Conservation (phyloP, 169 alveolate genomes). For the Plasmodium chabaudi region DNA sequence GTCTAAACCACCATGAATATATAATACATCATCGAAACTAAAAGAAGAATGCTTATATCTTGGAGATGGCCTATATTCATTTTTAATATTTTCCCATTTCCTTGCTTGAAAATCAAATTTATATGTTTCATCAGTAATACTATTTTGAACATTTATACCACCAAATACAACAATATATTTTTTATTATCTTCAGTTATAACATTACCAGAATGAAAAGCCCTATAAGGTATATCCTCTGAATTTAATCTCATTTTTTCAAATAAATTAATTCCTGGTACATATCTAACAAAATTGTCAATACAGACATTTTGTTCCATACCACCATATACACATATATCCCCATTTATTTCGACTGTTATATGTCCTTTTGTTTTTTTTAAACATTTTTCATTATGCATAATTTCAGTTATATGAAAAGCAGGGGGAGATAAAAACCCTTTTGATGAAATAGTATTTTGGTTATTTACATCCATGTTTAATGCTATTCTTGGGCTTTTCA, state of each 20-base stretch:
- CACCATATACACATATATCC: conserved; percentile 75
- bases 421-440: conserved; percentile 73
- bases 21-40: conserved; percentile 34
- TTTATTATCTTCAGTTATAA: conserved; percentile 56
- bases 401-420: conserved; percentile 73
- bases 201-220: conserved; percentile 71
- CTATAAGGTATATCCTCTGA: conserved; percentile 53
- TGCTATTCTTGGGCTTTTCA: not conserved
- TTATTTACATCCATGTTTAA: not conserved
- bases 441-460: conserved; percentile 18
- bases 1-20: conserved; percentile 72
- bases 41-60: conserved; percentile 75
- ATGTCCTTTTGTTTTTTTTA: conserved; percentile 68
- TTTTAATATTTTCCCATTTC: conserved; percentile 48
- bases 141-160: conserved; percentile 50
- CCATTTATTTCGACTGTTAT: conserved; percentile 74
- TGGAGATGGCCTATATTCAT: conserved; percentile 16
- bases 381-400: conserved; percentile 72
- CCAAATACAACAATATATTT: conserved; percentile 55
- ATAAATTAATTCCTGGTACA: conserved; percentile 75
- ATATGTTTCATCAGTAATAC: conserved; percentile 61
- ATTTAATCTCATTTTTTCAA: conserved; percentile 65
- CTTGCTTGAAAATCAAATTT: conserved; percentile 69
- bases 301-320: conserved; percentile 49
- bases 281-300: conserved; percentile 68